These are phyloP conservation scores for Venturia nashicola DNA, from an alignment of 2,329 filamentous ascomycete species.

Conservation along the genomic window DNA sequence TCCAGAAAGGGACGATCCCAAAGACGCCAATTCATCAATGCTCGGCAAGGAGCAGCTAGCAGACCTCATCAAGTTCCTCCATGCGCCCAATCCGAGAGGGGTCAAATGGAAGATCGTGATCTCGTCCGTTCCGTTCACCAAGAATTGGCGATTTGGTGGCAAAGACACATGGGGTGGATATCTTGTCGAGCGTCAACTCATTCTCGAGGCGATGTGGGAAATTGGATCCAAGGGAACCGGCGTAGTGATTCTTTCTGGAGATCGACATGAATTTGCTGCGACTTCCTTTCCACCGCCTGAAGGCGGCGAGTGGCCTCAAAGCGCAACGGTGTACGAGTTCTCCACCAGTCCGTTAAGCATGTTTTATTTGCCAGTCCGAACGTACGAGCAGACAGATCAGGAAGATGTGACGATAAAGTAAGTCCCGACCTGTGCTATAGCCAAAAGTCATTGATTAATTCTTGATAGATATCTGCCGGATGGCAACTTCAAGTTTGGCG, in stretches of 20 bases:
- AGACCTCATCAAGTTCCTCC: constrained; percentile 69
- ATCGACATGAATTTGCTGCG: constrained; percentile 93
- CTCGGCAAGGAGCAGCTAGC: constrained; percentile 67
- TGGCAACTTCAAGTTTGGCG: constrained; percentile 82
- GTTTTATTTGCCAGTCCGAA: constrained; percentile 78
- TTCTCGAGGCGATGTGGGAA: constrained; percentile 90
- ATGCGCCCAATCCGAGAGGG: constrained; percentile 57
- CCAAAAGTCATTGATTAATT: background rate
- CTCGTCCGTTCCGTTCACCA: constrained; percentile 87
- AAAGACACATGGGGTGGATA: constrained; percentile 94
- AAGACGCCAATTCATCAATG: constrained; percentile 67
- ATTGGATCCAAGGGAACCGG: constrained; percentile 60
- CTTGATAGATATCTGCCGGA: constrained; percentile 58
- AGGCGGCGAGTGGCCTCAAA: constrained; percentile 41
- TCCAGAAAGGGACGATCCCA: constrained; percentile 46
- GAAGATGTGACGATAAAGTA: constrained; percentile 79
- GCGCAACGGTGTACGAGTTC: constrained; percentile 64
- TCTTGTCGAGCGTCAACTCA: constrained; percentile 60
- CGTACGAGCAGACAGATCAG: constrained; percentile 69
- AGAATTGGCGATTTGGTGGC: constrained; percentile 87
- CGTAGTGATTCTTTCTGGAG: constrained; percentile 75
- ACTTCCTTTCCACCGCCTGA: constrained; percentile 58
- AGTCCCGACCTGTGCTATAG: constrained; percentile 22
- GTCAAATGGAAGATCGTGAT: constrained; percentile 91
- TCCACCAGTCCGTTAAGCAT: constrained; percentile 84